Conservation (phyloP, 2,329 filamentous ascomycete species). For the Orbilia brochopaga region DNA sequence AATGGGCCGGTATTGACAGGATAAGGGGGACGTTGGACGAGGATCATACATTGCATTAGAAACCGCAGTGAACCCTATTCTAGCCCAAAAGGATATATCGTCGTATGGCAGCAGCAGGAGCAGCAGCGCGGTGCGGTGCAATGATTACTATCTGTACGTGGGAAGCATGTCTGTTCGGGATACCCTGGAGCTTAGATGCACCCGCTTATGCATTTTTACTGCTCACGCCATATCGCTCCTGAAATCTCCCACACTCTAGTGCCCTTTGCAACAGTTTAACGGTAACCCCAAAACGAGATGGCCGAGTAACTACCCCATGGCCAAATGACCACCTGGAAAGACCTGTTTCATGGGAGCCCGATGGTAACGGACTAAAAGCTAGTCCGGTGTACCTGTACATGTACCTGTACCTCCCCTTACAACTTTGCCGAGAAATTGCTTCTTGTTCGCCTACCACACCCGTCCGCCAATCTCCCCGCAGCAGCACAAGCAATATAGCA, state of each 20-base stretch:
- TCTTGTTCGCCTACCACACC: conserved; percentile 51
- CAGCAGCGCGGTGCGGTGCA: background rate
- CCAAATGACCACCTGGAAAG: conserved; percentile 51
- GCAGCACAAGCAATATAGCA: conserved; percentile 52
- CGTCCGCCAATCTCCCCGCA: conserved; percentile 51
- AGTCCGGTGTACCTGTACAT: conserved; percentile 36
- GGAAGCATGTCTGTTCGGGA: conserved; percentile 45
- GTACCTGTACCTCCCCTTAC: conserved; percentile 51
- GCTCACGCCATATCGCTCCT: conserved; percentile 51
- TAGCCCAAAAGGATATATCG: conserved; percentile 45
- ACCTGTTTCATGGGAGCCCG: conserved; percentile 51
- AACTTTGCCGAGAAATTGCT: conserved; percentile 52
- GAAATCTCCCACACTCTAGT: conserved; percentile 51
- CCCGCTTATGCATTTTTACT: conserved; percentile 51
- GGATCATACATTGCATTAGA: conserved; percentile 21
- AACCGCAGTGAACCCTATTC: conserved; percentile 44
- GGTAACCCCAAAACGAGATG: conserved; percentile 50
- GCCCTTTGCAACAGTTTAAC: conserved; percentile 49
- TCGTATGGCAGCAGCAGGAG: conserved; percentile 9
- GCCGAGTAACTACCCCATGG: conserved; percentile 44
- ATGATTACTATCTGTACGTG: conserved; percentile 46
- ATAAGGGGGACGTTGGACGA: conserved; percentile 46
- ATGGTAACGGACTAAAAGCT: conserved; percentile 51
- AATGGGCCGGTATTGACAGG: conserved; percentile 37
- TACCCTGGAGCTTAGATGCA: conserved; percentile 52